phyloP scores from a whole-genome alignment of 1,284 basidiomycete genomes.

The Phaffia rhodozyma region DNA sequence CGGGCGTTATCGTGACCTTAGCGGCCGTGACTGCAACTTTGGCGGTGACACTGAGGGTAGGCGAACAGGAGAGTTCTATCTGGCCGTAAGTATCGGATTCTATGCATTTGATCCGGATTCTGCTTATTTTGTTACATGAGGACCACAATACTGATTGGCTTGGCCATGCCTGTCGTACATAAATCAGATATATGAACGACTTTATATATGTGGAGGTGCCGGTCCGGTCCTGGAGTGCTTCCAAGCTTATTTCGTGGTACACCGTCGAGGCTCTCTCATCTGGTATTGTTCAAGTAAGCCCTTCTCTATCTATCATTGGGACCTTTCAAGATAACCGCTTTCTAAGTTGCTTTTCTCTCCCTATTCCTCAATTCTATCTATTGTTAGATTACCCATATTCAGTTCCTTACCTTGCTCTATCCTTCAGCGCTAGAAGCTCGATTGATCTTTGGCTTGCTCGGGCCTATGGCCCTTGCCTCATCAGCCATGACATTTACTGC shows the following conservation, averaged over 20 bases:
- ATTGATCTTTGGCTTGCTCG: constrained; percentile 76
- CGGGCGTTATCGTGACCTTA: constrained; percentile 66
- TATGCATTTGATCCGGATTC: background rate
- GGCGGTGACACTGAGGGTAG: constrained; percentile 54
- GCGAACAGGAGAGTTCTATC: constrained; percentile 48
- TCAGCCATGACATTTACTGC: constrained; percentile 75
- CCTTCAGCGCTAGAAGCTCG: constrained; percentile 83
- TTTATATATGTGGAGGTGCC: constrained; percentile 47
- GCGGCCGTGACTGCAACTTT: constrained; percentile 64
- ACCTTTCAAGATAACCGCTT: background rate
- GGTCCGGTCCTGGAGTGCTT: constrained; percentile 51
- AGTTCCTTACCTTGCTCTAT: constrained; percentile 90
- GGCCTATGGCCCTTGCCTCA: constrained; percentile 76
- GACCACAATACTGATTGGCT: too few species aligned
- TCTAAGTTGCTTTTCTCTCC: background rate
- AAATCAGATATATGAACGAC: constrained; percentile 23
- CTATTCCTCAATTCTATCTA: background rate
- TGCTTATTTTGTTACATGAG: too few species aligned
- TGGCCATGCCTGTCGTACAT: background rate
- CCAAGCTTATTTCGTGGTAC: constrained; percentile 67
- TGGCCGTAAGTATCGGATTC: constrained; percentile 10
- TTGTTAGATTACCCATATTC: constrained; percentile 82
- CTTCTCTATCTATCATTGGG: background rate
- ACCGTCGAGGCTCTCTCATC: constrained; percentile 77
- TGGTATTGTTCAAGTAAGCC: constrained; percentile 64